A percentile compares a stretch with the other conserved stretches of the same genome.
These are phyloP conservation scores for Alternaria ventricosa DNA, from an alignment of 2,329 filamentous ascomycete genomes.

Conservation along the genomic window DNA sequence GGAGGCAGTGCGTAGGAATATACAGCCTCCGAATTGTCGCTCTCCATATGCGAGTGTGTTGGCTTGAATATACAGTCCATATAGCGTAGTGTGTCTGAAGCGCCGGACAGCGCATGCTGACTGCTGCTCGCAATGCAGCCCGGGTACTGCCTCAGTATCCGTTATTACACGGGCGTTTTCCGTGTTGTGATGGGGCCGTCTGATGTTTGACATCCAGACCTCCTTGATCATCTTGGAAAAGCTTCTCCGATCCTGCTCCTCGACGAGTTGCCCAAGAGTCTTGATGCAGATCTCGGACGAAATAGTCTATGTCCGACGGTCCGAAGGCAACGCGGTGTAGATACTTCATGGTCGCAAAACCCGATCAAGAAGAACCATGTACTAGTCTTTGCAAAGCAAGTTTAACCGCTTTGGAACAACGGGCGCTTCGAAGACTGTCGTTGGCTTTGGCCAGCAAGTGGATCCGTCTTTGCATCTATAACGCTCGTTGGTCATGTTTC, in stretches of 20 bases:
- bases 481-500: slow-evolving; percentile 30
- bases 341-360: neutral
- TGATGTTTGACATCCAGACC: neutral
- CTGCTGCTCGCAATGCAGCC: neutral
- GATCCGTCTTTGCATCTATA: slow-evolving; percentile 6
- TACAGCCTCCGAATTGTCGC: neutral
- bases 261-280: neutral
- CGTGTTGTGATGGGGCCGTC: neutral
- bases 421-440: slow-evolving; percentile 12
- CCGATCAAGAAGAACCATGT: neutral
- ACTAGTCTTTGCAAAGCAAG: neutral
- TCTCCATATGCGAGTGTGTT: neutral
- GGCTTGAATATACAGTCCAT: neutral
- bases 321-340: neutral
- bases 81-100: neutral
- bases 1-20: neutral
- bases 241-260: neutral
- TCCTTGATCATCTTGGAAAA: neutral
- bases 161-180: slow-evolving; percentile 3
- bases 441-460: slow-evolving; percentile 8
- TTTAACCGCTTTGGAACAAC: slow-evolving; percentile 8
- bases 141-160: neutral
- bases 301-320: neutral
- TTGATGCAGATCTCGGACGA: neutral
- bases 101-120: neutral